Percentiles rank a stretch among this genome's conserved stretches.
phyloP scores from a whole-genome alignment of 2,329 filamentous ascomycete genomes.

The Dryadomyces quercivorus region DNA sequence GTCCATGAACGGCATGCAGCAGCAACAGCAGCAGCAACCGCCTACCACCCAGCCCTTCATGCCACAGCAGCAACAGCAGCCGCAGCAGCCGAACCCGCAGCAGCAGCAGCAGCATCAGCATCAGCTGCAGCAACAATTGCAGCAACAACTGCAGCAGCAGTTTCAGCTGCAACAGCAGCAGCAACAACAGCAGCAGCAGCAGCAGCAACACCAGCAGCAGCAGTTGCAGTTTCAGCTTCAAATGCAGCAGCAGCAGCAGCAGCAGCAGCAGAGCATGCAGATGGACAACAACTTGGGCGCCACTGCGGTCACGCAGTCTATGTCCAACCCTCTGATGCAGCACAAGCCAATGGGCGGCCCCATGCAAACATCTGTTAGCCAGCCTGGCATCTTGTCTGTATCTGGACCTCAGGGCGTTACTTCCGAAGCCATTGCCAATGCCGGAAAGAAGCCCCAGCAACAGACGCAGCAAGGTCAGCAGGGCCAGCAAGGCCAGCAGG shows the following conservation, averaged over 20 bases:
- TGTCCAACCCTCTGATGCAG: background rate
- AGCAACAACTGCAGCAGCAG: slow-evolving; percentile 5
- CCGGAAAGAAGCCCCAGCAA: slow-evolving; percentile 1
- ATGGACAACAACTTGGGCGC: background rate
- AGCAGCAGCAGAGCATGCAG: slow-evolving; percentile 12
- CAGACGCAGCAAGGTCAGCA: too few species aligned
- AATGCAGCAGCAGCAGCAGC: slow-evolving; percentile 14
- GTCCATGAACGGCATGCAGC: slow-evolving; percentile 2
- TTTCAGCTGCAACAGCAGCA: slow-evolving; percentile 9
- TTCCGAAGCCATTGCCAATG: background rate
- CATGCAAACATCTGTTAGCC: background rate
- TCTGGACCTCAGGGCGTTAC: background rate
- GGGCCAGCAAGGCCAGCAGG: slow-evolving; percentile 1
- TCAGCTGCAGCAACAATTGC: slow-evolving; percentile 13
- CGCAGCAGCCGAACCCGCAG: slow-evolving; percentile 5
- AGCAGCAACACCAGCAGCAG: slow-evolving; percentile 11
- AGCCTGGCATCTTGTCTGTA: background rate
- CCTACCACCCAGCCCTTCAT: slow-evolving; percentile 2
- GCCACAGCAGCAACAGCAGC: slow-evolving; percentile 7
- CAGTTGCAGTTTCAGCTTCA: slow-evolving; percentile 8
- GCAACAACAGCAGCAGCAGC: slow-evolving; percentile 11
- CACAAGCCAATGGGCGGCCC: background rate
- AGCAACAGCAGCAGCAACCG: slow-evolving; percentile 12
- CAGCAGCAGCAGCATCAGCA: slow-evolving; percentile 28
- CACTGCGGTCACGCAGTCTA: background rate